A percentile compares a stretch with the other conserved stretches of the same genome.
phyloP scores from a whole-genome alignment of 768 basidiomycete species.

The Ramaria sp. region DNA sequence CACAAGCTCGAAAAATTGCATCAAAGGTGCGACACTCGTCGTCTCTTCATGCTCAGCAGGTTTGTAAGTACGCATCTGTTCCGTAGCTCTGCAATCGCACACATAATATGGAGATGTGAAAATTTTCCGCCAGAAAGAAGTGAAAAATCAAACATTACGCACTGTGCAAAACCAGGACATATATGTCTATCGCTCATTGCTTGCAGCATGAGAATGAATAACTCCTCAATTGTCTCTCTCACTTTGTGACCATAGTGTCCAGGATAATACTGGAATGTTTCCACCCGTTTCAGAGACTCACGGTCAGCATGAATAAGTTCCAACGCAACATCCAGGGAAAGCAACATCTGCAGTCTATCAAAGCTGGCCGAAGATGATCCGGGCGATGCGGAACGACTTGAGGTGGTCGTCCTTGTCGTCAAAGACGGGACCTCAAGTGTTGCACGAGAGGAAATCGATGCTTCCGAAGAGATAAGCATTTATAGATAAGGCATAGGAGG shows the following conservation, averaged over 20 bases:
- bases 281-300: constrained; percentile 83
- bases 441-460: constrained; percentile 8
- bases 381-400: constrained; percentile 13
- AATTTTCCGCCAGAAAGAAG: neutral
- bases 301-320: constrained; percentile 90
- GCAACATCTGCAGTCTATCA: constrained; percentile 69
- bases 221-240: constrained; percentile 86
- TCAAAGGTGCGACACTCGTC: constrained; percentile 77
- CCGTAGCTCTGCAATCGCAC: constrained; percentile 54
- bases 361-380: constrained; percentile 16
- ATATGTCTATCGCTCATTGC: constrained; percentile 73
- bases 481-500: neutral
- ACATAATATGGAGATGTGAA: too few relatives aligned
- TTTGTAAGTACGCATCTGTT: constrained; percentile 82
- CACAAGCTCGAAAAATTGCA: constrained; percentile 96
- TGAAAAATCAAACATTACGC: too few relatives aligned
- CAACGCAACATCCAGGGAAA: constrained; percentile 85
- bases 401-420: constrained; percentile 11
- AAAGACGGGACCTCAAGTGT: neutral
- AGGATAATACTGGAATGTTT: constrained; percentile 83
- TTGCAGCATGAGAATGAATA: constrained; percentile 77
- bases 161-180: constrained; percentile 67
- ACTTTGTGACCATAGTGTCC: constrained; percentile 82
- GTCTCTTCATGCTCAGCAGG: constrained; percentile 79
- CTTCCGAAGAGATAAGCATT: constrained; percentile 1